A percentile compares a stretch with the other conserved stretches of the same genome.
Conservation (phyloP, 129 eudicot genomes). For the Saposhnikovia divaricata region DNA sequence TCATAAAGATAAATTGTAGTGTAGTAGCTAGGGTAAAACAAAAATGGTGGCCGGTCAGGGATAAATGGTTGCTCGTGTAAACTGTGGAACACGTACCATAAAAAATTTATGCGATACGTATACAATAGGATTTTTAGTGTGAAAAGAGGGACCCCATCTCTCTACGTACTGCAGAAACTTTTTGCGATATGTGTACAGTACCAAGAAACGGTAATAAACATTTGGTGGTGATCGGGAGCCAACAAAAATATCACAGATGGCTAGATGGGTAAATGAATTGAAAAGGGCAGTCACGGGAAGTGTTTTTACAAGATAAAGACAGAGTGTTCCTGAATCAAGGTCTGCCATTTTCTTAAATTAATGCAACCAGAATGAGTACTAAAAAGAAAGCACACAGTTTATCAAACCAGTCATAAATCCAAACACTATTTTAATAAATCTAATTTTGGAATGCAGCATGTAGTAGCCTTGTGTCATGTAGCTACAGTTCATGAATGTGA, state of each 20-base stretch:
- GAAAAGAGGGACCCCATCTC: no score
- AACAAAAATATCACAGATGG: no score
- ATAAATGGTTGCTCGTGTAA: no score
- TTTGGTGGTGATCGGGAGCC: no score
- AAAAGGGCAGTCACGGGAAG: background rate
- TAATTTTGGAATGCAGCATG: background rate
- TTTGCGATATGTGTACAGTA: no score
- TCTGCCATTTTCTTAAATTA: background rate
- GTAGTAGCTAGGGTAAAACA: background rate
- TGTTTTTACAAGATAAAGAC: constrained; percentile 3
- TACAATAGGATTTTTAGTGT: no score
- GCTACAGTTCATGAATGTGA: background rate
- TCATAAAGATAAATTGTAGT: background rate
- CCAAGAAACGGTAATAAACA: no score
- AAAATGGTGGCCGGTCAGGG: no score
- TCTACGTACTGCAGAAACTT: no score
- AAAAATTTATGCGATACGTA: no score
- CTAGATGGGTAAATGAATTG: background rate
- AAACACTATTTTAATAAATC: background rate
- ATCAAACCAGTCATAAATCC: background rate
- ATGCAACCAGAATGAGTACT: background rate
- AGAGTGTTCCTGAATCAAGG: constrained; percentile 2
- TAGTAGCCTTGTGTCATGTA: background rate
- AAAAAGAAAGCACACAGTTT: constrained; percentile 1
- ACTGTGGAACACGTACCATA: no score